Evolutionary conservation across 371 early-diverging fungal genomes (phyloP), one percentile per base, ranked within the genome.

Genomic region (Mucor indicus): DNA sequence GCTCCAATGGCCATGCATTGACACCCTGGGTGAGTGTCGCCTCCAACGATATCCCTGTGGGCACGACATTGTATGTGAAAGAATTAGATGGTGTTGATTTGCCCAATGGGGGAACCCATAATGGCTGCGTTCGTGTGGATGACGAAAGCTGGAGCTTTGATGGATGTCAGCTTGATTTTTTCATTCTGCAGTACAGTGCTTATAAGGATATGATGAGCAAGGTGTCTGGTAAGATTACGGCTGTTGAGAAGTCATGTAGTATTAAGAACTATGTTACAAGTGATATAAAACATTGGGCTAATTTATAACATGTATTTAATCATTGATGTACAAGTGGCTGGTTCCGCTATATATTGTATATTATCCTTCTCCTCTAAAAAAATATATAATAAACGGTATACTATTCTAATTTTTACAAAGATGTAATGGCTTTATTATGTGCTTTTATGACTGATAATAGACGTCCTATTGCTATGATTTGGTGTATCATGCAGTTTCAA

Each of bases 131-230:
- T 20, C 55, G 67, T 23, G 76, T 72, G 11, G 72, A 72, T 44
- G 76, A 76, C 48, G 67, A 76, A 54, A 63, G 68, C 60, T 76
- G 76, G 76, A 69, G 70, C 40, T 76, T 76, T 53, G 36, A 40
- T 12, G 60, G 66, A 15, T 55, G 65, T 33, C 76, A 76, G 39
- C 58, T 76, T 40, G 76, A 76, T 48, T 70, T 72, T 39, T 76
- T 67, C 39, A 62, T 65, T 13, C 41, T 52, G n/a, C 52, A 57
- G n/a, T 63, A 30, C 11, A 24, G 41, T 4, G 49, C 48, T 16
- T 63, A 58, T 27, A 16, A 47, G 1, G 31, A 45, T 21, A 27
- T 60, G 12, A 22, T 39, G 11, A 12, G 54, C 5, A 20, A 22
- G 16, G 9, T 63, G 3, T 55, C 63, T 11, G 39, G 37, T 5